Base-by-base conservation (phyloP, 768 basidiomycete genomes). In the Suillus brevipes region DNA sequence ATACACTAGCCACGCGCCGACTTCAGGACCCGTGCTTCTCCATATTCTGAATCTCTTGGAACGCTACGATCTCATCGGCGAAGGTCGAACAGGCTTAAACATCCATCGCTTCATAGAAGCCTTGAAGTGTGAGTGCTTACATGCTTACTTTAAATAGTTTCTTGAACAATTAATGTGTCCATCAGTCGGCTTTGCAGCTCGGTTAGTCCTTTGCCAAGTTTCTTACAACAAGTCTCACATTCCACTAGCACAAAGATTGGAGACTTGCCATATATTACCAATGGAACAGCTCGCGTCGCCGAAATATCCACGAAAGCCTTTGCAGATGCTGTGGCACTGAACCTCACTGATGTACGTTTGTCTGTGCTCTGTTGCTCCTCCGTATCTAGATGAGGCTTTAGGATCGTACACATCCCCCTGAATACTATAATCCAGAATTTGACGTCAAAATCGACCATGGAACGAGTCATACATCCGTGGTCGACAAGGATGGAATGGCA, bases 1-100 rank as follows among this genome's bases (percentile, higher is more conserved):
- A 45, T 97, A 94, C 76, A 95, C 94, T 0, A 84, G 90, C 0
- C 86, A 88, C 70, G 89, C 94, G 14, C 97, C 97, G 6, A 89
- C 91, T 10, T 90, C 90, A 13, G 96, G 97, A 6, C 89, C 92
- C 82, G 92, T 92, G n/a, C 79, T 99, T 49, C 78, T 97, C 47
- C 91, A 94, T 73, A 91, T 98, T 84, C 79, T 99, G n/a, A 97
- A 98, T 73, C 74, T 95, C 23, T 78, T 97, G 55, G 95, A 97
- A 72, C 82, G 84, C n/a, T 98, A 85, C 71, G 78, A 82, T 60
- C 71, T 82, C 43, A 76, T 85, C 40, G 68, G 82, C 20, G 78
- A 79, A 31, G 86, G 86, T 53, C 75, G 81, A 67, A 88, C 82
- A n/a, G 81, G 82, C 0, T 73, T 94, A 18, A 91, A 87, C 67